These are phyloP conservation scores for Andrographis paniculata DNA, from an alignment of 305 asterid genomes.

Conservation along the genomic window DNA sequence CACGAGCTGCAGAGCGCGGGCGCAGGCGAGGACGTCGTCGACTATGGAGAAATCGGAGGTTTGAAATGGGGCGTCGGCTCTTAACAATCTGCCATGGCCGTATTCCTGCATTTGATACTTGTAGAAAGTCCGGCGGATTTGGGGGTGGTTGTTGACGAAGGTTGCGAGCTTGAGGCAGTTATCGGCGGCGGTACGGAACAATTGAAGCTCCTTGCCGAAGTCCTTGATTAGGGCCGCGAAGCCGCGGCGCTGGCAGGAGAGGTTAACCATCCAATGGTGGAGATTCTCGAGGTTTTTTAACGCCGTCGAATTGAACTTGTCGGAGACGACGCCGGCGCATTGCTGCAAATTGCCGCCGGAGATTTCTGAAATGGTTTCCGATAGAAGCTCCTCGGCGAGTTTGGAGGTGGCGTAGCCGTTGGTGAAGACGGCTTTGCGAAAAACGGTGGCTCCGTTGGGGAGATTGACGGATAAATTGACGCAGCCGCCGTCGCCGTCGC, in stretches of 20 bases:
- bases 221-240: conserved; percentile 63
- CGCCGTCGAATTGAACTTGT: conserved; percentile 65
- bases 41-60: conserved; percentile 51
- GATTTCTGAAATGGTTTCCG: conserved; percentile 50
- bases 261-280: conserved; percentile 80
- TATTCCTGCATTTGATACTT: conserved; percentile 56
- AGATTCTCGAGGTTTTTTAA: conserved; percentile 56
- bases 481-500: conserved; percentile 36
- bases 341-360: conserved; percentile 41
- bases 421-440: conserved; percentile 45
- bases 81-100: conserved; percentile 39
- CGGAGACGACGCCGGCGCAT: conserved; percentile 76
- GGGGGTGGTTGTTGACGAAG: conserved; percentile 49
- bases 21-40: conserved; percentile 58
- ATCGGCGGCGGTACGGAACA: conserved; percentile 45
- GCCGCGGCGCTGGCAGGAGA: conserved; percentile 69
- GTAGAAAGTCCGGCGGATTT: conserved; percentile 50
- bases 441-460: conserved; percentile 69
- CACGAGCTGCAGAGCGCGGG: conserved; percentile 52
- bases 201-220: conserved; percentile 58
- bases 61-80: conserved; percentile 43
- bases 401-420: conserved; percentile 47
- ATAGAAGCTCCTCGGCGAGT: conserved; percentile 64
- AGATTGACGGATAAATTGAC: conserved; percentile 56
- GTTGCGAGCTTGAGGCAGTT: conserved; percentile 62